These are phyloP conservation scores for Xerocomus potaroensis DNA, from an alignment of 768 basidiomycete species.

Conservation along the genomic window DNA sequence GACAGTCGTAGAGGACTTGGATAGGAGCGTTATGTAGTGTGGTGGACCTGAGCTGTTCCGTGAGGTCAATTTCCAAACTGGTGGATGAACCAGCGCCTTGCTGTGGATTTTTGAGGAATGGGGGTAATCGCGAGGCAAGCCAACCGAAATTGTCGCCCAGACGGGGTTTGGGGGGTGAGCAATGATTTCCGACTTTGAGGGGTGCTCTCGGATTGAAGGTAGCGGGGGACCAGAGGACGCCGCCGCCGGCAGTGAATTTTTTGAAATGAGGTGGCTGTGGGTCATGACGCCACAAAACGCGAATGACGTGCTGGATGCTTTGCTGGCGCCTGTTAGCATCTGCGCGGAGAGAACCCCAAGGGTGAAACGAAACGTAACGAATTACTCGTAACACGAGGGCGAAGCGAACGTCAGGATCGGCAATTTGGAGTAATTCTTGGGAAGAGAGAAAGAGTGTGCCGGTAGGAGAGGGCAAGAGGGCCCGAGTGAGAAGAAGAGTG, in stretches of 20 bases:
- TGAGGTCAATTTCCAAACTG: slow-evolving; percentile 41
- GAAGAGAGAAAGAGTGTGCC: slow-evolving; percentile 49
- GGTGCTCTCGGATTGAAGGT: slow-evolving; percentile 25
- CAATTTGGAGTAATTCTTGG: slow-evolving; percentile 30
- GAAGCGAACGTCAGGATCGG: slow-evolving; percentile 32
- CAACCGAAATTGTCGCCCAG: slow-evolving; percentile 41
- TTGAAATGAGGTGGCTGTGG: slow-evolving; percentile 20
- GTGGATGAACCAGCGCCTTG: slow-evolving; percentile 19
- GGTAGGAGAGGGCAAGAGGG: slow-evolving; percentile 40
- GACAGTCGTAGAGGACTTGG: slow-evolving; percentile 58
- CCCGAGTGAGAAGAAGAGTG: slow-evolving; percentile 36
- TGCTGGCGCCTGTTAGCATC: slow-evolving; percentile 51
- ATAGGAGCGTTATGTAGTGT: slow-evolving; percentile 15
- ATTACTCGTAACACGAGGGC: slow-evolving; percentile 52
- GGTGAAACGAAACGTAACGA: slow-evolving; percentile 66
- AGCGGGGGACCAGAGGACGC: slow-evolving; percentile 63
- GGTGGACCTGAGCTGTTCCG: slow-evolving; percentile 24
- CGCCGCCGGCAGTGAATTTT: slow-evolving; percentile 53
- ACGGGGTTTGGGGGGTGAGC: slow-evolving; percentile 11
- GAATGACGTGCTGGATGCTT: slow-evolving; percentile 45
- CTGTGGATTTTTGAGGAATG: slow-evolving; percentile 33
- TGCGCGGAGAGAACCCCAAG: slow-evolving; percentile 70
- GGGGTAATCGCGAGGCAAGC: slow-evolving; percentile 60
- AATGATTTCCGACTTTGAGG: slow-evolving; percentile 17
- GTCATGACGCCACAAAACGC: slow-evolving; percentile 42